Base-by-base conservation (phyloP, 202 grass and related monocot genomes). In the Setaria viridis region DNA sequence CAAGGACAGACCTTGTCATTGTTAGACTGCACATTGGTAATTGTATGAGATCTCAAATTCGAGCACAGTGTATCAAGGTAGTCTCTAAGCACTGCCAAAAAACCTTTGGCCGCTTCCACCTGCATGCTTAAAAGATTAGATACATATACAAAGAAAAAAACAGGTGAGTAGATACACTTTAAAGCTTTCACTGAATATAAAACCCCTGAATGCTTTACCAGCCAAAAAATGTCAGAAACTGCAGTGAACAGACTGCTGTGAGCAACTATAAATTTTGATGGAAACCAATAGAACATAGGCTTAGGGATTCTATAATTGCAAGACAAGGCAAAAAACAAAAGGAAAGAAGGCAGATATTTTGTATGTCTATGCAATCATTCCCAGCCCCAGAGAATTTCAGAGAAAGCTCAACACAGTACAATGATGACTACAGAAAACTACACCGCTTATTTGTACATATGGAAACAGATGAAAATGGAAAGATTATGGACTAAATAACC, bases 21-120 rank as follows among this genome's bases (percentile, higher is more conserved):
- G 78, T 99, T 97, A 56, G 94, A 97, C 94, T 99, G 97, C 13
- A 99, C 97, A 91, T 99, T 99, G 76, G 97, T 99, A 63, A 99
- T 99, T 4, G 97, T 99, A 84, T 99, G 97, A 79, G 97, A 97
- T 80, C 97, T 85, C 67, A 99, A 85, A 70, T 99, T 97, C 77
- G 92, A 92, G 86, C 97, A 99, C 55, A 97, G 71, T 19, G 90
- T 93, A 93, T 99, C 97, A 42, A 99, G 92, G 83, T 99, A 87
- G 32, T 94, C 88, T 91, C 94, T 94, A 84, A 99, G 84, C 73
- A 93, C 90, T 53, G 97, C 94, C 80, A 94, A 81, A 87, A 99
- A 97, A 85, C 92, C 97, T 94, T 97, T 99, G 32, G 97, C 97
- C 10, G 94, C 94, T 94, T 99, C 97, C 67, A 94, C 94, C 97